Evolutionary conservation across 1,284 basidiomycete species (phyloP), one percentile per base, ranked within the genome.

Genomic region (Sporisorium iseilematis-ciliati): DNA sequence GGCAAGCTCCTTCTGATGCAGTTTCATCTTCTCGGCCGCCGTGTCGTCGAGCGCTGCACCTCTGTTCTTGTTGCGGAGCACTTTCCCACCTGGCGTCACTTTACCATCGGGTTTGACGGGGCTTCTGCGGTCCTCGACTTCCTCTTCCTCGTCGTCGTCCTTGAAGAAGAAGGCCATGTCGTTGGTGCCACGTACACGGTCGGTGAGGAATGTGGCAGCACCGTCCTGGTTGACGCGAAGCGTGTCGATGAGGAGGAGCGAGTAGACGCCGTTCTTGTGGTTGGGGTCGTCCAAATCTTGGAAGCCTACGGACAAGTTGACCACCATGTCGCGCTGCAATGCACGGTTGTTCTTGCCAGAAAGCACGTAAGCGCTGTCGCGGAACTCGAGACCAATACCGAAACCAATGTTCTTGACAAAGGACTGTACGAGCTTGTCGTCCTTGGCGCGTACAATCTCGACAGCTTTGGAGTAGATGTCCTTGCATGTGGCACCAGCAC

Each of bases 381-480:
- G 91, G 87, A 96, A 97, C 85, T 98, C 96, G 84, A 97, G 80
- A 7, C 64, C 65, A 40, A 67, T 81, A 29, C 91, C 93, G 86
- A 96, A 97, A 7, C 96, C 96, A 56, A 95, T 87, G 76, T 91
- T 94, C 88, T 97, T 99, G 49, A 92, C 90, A 66, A 98, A 93
- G 72, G 92, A 86, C 76, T 91, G 91, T 70, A 93, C 93, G 2
- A 98, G 87, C 41, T 93, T 92, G 3, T 92, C 91, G 51, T 91
- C 92, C 85, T 93, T 93, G 53, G 90, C 89, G 75, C 89, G 90
- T 26, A 98, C 87, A 74, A 90, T 92, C 16, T 89, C 87, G n/a
- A 92, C 70, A 2, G 94, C 91, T 70, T 90, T 89, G 61, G 91
- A 89, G 85, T 96, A 95, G 25, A 95, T 88, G 58, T 96, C 94